These are phyloP conservation scores for Escallonia herrerae DNA, from an alignment of 129 eudicot species.

Conservation along the genomic window DNA sequence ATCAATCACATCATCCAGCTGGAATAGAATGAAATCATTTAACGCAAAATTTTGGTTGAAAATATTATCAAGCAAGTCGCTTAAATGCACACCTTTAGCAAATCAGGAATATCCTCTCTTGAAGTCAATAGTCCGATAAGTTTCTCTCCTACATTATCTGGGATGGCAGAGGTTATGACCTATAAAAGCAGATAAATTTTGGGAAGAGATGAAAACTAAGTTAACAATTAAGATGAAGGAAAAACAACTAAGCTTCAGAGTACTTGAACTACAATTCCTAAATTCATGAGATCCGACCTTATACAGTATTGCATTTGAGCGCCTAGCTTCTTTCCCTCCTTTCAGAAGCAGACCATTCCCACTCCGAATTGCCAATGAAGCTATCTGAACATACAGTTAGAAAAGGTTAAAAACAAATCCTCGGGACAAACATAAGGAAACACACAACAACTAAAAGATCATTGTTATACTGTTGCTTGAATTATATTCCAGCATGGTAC, in stretches of 20 bases:
- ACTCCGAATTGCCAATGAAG: constrained; percentile 89
- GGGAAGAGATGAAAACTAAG: background rate
- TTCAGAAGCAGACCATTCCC: constrained; percentile 91
- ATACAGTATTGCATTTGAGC: constrained; percentile 78
- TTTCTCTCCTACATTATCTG: constrained; percentile 61
- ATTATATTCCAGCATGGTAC: no score
- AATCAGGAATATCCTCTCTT: constrained; percentile 78
- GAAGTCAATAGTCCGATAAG: constrained; percentile 79
- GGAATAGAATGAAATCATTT: constrained; percentile 7
- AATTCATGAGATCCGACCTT: constrained; percentile 41
- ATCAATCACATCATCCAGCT: constrained; percentile 96
- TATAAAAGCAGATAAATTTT: constrained; percentile 14
- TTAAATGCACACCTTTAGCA: constrained; percentile 54
- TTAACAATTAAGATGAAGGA: background rate
- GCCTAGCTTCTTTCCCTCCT: constrained; percentile 92
- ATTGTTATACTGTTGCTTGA: no score
- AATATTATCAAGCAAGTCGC: background rate
- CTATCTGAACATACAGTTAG: constrained; percentile 37
- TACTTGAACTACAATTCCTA: background rate
- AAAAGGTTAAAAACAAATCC: background rate
- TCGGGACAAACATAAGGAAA: background rate
- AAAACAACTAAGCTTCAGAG: background rate
- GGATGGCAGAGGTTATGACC: constrained; percentile 73
- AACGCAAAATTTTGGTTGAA: background rate
- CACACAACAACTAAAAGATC: background rate